These are phyloP conservation scores for Alternaria gansuensis DNA, from an alignment of 2,329 filamentous ascomycete genomes.

Conservation along the genomic window DNA sequence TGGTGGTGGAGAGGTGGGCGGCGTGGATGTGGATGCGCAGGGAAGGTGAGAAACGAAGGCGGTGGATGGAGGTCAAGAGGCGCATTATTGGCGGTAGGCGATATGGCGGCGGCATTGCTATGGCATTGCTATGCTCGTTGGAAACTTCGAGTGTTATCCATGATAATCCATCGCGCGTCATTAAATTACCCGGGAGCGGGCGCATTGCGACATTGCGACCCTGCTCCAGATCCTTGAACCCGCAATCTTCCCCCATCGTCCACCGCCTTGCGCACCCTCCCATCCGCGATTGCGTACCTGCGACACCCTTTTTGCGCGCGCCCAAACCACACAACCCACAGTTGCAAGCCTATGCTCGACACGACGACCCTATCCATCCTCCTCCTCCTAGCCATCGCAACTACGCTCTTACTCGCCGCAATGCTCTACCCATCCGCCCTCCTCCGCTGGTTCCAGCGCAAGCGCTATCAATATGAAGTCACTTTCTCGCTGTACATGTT, in stretches of 20 bases:
- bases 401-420: slow-evolving; percentile 54
- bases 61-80: slow-evolving; percentile 13
- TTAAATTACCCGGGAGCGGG: slow-evolving; percentile 1
- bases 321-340: neutral
- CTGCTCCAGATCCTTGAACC: slow-evolving; percentile 22
- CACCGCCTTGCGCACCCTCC: neutral
- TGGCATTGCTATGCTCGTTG: slow-evolving; percentile 21
- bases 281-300: neutral
- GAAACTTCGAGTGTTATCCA: neutral
- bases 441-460: slow-evolving; percentile 87
- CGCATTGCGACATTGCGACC: neutral
- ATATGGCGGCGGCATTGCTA: slow-evolving; percentile 23
- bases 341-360: slow-evolving; percentile 39
- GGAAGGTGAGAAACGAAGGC: slow-evolving; percentile 9
- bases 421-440: slow-evolving; percentile 64
- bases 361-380: slow-evolving; percentile 49
- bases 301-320: neutral
- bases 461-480: slow-evolving; percentile 98
- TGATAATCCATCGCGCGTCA: slow-evolving; percentile 5
- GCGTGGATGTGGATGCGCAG: slow-evolving; percentile 21
- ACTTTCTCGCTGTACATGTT: slow-evolving; percentile 98
- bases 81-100: slow-evolving; percentile 20
- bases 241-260: slow-evolving; percentile 13
- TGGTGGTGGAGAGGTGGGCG: slow-evolving; percentile 30
- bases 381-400: slow-evolving; percentile 48